phyloP scores from a whole-genome alignment of 1,139 yeast genomes.

The Eremothecium sinecaudum region DNA sequence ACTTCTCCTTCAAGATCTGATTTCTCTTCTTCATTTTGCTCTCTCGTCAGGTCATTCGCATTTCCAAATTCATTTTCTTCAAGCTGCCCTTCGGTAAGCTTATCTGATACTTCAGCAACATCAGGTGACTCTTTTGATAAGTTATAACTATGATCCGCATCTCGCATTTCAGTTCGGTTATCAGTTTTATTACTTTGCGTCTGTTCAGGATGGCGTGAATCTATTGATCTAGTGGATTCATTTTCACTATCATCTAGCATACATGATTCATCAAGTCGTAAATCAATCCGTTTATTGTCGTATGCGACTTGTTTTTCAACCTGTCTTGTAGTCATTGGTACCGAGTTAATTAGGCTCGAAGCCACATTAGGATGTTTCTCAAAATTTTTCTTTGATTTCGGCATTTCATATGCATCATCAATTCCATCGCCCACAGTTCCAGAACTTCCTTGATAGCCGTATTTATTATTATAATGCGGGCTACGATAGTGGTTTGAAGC shows the following conservation, averaged over 20 bases:
- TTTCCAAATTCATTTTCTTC: background rate
- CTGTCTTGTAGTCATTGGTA: conserved; percentile 23
- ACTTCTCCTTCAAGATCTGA: conserved; percentile 2
- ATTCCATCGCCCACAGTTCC: conserved; percentile 1
- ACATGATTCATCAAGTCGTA: conserved; percentile 5
- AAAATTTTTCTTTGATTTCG: conserved; percentile 6
- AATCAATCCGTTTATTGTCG: conserved; percentile 15
- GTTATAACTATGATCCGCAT: background rate
- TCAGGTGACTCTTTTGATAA: background rate
- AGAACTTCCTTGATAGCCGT: conserved; percentile 1
- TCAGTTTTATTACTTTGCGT: background rate
- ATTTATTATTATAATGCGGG: conserved; percentile 1
- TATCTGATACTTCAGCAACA: background rate
- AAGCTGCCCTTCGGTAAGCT: background rate
- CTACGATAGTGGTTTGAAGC: conserved; percentile 2
- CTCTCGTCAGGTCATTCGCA: background rate
- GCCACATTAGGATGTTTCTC: conserved; percentile 18
- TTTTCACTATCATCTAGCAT: conserved; percentile 2
- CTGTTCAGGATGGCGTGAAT: background rate
- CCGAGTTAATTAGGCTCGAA: conserved; percentile 26
- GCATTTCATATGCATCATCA: conserved; percentile 7
- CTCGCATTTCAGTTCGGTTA: background rate
- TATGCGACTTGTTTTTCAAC: conserved; percentile 15
- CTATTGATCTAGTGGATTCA: conserved; percentile 1
- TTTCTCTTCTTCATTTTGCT: conserved; percentile 2